A percentile compares a stretch with the other conserved stretches of the same genome.
These are phyloP conservation scores for Podosphaera fusca DNA, from an alignment of 2,329 filamentous ascomycete species.

Conservation along the genomic window DNA sequence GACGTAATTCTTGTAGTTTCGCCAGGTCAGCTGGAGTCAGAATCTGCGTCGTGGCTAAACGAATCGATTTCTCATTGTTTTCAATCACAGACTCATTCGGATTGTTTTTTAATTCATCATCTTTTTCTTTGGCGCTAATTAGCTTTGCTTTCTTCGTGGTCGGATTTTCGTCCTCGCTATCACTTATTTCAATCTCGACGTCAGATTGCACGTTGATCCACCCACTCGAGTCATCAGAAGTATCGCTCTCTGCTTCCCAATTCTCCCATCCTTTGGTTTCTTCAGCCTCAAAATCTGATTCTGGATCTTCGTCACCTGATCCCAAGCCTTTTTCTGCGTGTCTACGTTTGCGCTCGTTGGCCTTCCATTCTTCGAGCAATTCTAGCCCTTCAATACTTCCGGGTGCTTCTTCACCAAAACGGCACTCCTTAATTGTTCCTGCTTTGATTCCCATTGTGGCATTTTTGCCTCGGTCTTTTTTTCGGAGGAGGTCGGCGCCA, in stretches of 20 bases:
- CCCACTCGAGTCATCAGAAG: constrained; percentile 51
- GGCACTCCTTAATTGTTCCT: constrained; percentile 51
- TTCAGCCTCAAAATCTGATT: constrained; percentile 24
- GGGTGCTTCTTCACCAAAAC: constrained; percentile 59
- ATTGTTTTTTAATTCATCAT: constrained; percentile 19
- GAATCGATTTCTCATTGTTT: constrained; percentile 28
- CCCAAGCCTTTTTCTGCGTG: constrained; percentile 40
- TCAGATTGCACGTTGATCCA: constrained; percentile 86
- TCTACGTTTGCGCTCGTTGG: constrained; percentile 57
- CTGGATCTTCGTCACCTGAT: constrained; percentile 32
- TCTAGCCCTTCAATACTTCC: constrained; percentile 85
- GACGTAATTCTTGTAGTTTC: constrained; percentile 73
- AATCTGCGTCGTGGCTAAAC: constrained; percentile 77
- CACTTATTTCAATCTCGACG: constrained; percentile 51
- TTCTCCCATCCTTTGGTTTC: constrained; percentile 11
- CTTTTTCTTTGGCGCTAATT: constrained; percentile 18
- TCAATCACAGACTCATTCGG: constrained; percentile 20
- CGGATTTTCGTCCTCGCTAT: constrained; percentile 52
- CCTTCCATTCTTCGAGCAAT: constrained; percentile 78
- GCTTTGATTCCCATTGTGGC: constrained; percentile 61
- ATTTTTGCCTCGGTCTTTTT: constrained; percentile 75
- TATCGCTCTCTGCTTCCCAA: constrained; percentile 20
- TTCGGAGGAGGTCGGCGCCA: constrained; percentile 68
- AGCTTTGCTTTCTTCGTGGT: constrained; percentile 40
- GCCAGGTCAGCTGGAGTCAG: constrained; percentile 90